A percentile compares a stretch with the other conserved stretches of the same genome.
phyloP scores from a whole-genome alignment of 805 yeast species.

The Metschnikowia corniflorae region DNA sequence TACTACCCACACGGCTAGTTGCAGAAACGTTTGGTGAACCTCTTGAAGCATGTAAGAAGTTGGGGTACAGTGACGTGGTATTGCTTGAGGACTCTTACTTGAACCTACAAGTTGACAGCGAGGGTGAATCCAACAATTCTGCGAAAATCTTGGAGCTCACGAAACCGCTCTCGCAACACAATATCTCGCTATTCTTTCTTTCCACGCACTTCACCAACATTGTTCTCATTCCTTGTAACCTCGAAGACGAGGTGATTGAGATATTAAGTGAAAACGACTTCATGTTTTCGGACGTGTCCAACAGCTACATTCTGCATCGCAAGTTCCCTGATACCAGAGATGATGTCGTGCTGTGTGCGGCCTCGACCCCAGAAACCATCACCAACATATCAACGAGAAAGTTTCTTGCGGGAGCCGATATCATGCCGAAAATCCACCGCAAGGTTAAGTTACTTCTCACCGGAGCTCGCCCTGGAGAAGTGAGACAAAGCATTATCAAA shows the following conservation, averaged over 20 bases:
- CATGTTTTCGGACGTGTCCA: constrained; percentile 41
- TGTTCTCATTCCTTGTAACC: constrained; percentile 51
- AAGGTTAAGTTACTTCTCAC: constrained; percentile 46
- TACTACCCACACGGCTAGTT: constrained; percentile 44
- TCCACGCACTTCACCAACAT: constrained; percentile 63
- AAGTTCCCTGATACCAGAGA: background rate
- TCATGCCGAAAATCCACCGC: constrained; percentile 44
- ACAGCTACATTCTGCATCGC: constrained; percentile 33
- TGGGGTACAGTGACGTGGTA: constrained; percentile 34
- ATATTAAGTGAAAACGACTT: constrained; percentile 44
- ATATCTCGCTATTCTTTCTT: constrained; percentile 57
- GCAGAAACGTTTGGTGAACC: constrained; percentile 37
- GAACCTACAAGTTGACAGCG: constrained; percentile 57
- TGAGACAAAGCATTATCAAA: constrained; percentile 37
- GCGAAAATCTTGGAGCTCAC: constrained; percentile 54
- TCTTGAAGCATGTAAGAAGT: constrained; percentile 28
- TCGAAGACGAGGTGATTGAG: constrained; percentile 42
- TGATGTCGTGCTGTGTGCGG: background rate
- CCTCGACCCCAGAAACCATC: background rate
- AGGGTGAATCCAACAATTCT: constrained; percentile 50
- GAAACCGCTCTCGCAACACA: constrained; percentile 53
- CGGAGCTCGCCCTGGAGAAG: constrained; percentile 55
- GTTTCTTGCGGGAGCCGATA: constrained; percentile 17
- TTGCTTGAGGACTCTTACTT: constrained; percentile 45
- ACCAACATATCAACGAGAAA: background rate